A percentile compares a stretch with the other conserved stretches of the same genome.
Conservation (phyloP, 768 basidiomycete species). For the Russula olivacea region DNA sequence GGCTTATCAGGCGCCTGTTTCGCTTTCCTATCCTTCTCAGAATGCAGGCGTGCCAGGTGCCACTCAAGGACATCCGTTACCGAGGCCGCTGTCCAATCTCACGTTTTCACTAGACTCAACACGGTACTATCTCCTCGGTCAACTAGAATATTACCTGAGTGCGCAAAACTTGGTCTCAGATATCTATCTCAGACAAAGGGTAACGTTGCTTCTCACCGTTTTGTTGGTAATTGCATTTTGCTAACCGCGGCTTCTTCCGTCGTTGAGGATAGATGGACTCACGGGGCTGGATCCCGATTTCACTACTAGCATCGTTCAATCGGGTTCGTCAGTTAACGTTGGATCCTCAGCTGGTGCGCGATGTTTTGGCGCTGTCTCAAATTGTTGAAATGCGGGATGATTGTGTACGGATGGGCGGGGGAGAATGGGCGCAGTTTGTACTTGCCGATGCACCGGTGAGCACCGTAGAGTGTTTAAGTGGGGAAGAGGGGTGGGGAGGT, state of each 20-base stretch:
- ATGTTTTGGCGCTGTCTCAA: conserved; percentile 60
- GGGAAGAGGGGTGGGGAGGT: background rate
- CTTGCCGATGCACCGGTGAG: conserved; percentile 57
- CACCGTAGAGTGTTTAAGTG: conserved; percentile 31
- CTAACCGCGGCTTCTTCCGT: conserved; percentile 8
- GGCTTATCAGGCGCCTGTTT: conserved; percentile 26
- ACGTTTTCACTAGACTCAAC: conserved; percentile 60
- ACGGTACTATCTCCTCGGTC: conserved; percentile 64
- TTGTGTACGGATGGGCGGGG: conserved; percentile 59
- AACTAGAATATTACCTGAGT: conserved; percentile 91
- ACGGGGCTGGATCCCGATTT: conserved; percentile 79
- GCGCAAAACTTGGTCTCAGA: conserved; percentile 87
- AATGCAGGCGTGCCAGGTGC: conserved; percentile 21
- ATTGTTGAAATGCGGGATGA: conserved; percentile 65
- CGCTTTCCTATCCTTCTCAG: conserved; percentile 28
- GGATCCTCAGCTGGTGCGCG: conserved; percentile 55
- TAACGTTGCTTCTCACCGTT: conserved; percentile 27
- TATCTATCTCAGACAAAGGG: conserved; percentile 71
- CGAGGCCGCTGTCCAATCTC: conserved; percentile 42
- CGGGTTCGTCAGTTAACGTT: conserved; percentile 64
- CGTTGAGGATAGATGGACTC: conserved; percentile 68
- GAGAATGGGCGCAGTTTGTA: conserved; percentile 55
- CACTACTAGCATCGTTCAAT: conserved; percentile 81
- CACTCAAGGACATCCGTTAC: conserved; percentile 37
- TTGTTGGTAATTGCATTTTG: conserved; percentile 1